Evolutionary conservation across 352 stramenopile genomes (phyloP).

Genomic region (Phytophthora palmivora): DNA sequence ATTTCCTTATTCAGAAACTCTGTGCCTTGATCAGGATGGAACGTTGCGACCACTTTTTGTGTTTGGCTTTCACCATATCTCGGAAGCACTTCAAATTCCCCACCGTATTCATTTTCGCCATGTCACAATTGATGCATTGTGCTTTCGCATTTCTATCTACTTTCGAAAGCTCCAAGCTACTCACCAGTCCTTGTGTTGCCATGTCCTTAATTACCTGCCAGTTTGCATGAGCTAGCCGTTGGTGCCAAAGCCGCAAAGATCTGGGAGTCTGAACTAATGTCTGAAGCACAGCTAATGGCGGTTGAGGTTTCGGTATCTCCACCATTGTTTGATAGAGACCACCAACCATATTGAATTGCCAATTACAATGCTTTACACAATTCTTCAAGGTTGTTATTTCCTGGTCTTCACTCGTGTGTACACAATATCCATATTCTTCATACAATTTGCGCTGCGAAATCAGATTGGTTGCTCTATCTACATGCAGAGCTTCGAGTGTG

Average conservation of each 20-base stretch:
- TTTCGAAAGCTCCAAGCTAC: not conserved
- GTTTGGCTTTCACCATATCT: slow-evolving; percentile 1
- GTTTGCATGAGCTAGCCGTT: slow-evolving; percentile 14
- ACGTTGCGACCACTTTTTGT: slow-evolving; percentile 1
- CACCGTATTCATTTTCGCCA: slow-evolving; percentile 12
- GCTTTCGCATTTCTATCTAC: not conserved
- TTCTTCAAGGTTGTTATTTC: not conserved
- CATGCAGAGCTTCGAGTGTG: not conserved
- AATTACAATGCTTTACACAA: not conserved
- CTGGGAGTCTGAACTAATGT: no score
- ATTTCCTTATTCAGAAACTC: slow-evolving; percentile 6
- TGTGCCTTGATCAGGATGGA: slow-evolving; percentile 15
- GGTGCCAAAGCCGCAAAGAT: slow-evolving; percentile 3
- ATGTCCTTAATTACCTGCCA: slow-evolving; percentile 12
- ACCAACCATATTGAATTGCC: slow-evolving; percentile 3
- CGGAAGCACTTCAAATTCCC: not conserved
- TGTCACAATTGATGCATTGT: slow-evolving; percentile 11
- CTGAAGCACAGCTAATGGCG: not conserved
- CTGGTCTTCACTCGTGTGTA: not conserved
- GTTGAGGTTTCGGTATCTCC: not conserved
- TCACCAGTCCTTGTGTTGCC: slow-evolving; percentile 3
- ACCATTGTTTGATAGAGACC: slow-evolving; percentile 7
- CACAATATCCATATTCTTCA: not conserved
- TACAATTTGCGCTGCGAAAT: not conserved
- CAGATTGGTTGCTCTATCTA: not conserved